These are phyloP conservation scores for Cocos nucifera DNA, from an alignment of 176 grass and related monocot genomes.

Conservation along the genomic window DNA sequence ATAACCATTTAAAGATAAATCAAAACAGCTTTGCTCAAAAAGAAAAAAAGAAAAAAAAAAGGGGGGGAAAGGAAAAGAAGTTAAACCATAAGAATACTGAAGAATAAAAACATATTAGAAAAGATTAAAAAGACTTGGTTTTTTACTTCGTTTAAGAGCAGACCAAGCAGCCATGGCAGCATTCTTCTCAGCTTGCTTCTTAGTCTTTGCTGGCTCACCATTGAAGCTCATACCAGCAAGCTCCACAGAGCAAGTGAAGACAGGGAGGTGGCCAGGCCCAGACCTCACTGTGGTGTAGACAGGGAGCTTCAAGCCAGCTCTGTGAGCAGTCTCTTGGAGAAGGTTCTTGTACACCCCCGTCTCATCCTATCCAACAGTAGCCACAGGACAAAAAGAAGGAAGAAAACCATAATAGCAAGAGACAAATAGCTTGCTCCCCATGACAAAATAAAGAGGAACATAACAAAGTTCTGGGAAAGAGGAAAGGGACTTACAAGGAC, in stretches of 20 bases:
- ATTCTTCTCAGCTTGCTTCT: constrained; percentile 98
- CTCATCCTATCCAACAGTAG: constrained; percentile 51
- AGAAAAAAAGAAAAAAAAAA: no score
- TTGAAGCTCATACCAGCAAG: constrained; percentile 62
- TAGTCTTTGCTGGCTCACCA: constrained; percentile 66
- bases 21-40: no score
- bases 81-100: no score
- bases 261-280: constrained; percentile 60
- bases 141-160: constrained; percentile 61
- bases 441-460: no score
- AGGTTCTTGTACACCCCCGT: constrained; percentile 97
- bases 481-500: constrained; percentile 44
- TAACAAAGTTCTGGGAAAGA: no score
- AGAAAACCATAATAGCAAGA: no score
- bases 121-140: not conserved
- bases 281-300: constrained; percentile 80
- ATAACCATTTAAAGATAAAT: no score
- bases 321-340: constrained; percentile 81
- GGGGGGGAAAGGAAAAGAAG: no score
- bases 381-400: no score
- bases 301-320: constrained; percentile 70
- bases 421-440: no score
- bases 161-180: constrained; percentile 84
- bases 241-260: constrained; percentile 69
- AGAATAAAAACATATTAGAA: no score